phyloP scores from a whole-genome alignment of 2,329 filamentous ascomycete species.

The Trichoderma sp. region DNA sequence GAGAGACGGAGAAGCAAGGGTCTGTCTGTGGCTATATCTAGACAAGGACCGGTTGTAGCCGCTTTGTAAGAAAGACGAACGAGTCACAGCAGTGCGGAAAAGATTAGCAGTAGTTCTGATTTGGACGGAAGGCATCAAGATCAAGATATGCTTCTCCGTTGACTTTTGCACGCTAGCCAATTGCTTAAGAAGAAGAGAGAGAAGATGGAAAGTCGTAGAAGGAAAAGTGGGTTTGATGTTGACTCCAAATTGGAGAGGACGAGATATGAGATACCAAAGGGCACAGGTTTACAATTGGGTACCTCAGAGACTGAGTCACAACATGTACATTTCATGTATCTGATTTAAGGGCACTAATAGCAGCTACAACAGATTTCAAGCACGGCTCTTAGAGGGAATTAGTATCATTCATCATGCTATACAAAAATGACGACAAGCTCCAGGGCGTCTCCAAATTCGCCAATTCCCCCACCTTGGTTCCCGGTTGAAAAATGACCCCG shows the following conservation, averaged over 20 bases:
- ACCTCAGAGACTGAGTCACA: background rate
- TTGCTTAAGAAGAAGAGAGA: background rate
- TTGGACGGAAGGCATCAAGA: slow-evolving; percentile 1
- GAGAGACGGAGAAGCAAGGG: background rate
- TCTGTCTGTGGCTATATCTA: background rate
- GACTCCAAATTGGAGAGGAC: background rate
- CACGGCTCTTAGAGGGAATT: background rate
- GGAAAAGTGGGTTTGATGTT: slow-evolving; percentile 1
- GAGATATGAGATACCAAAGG: background rate
- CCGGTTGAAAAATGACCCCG: background rate
- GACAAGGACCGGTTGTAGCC: background rate
- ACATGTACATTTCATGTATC: background rate
- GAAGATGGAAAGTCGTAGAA: background rate
- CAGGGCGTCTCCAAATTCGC: background rate
- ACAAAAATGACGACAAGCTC: slow-evolving; percentile 1
- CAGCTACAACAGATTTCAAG: background rate
- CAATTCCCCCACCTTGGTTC: background rate
- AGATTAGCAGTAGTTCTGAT: background rate
- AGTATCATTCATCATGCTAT: slow-evolving; percentile 2
- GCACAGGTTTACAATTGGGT: background rate
- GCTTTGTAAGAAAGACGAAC: background rate
- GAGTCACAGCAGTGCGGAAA: background rate
- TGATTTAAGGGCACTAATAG: background rate
- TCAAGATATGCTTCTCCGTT: background rate
- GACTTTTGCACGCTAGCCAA: background rate